Conservation (phyloP, 2,329 filamentous ascomycete genomes). For the Aspergillus tamarii region DNA sequence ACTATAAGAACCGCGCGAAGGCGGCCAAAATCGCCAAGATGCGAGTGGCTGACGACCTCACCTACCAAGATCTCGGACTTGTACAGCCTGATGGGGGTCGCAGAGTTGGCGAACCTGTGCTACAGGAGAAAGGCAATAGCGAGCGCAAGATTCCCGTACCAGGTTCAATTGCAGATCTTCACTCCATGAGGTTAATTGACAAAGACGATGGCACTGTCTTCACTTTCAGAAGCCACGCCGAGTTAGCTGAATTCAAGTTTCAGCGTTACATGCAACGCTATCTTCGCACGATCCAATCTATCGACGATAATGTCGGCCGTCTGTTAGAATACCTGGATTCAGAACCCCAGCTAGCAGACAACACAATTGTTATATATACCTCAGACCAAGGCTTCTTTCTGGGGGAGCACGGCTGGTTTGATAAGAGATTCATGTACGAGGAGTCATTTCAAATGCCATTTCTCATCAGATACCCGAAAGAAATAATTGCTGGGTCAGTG, state of each 20-base stretch:
- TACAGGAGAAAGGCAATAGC: slow-evolving; percentile 38
- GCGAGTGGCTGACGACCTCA: slow-evolving; percentile 54
- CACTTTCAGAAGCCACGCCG: background rate
- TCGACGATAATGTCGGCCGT: slow-evolving; percentile 47
- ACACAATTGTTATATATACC: slow-evolving; percentile 59
- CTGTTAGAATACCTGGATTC: background rate
- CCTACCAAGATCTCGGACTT: slow-evolving; percentile 56
- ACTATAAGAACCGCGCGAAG: slow-evolving; percentile 58
- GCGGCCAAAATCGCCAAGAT: slow-evolving; percentile 57
- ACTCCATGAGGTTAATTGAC: background rate
- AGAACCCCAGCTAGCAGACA: slow-evolving; percentile 27
- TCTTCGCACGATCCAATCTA: slow-evolving; percentile 54
- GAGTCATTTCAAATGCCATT: slow-evolving; percentile 62
- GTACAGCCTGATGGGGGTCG: slow-evolving; percentile 55
- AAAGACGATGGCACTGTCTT: background rate
- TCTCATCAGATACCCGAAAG: slow-evolving; percentile 50
- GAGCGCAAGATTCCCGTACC: background rate
- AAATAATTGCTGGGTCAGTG: slow-evolving; percentile 41
- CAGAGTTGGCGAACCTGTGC: slow-evolving; percentile 3
- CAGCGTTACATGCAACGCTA: slow-evolving; percentile 62
- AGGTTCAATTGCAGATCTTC: background rate
- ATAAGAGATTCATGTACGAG: slow-evolving; percentile 63
- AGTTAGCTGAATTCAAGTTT: slow-evolving; percentile 59
- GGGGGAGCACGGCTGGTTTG: slow-evolving; percentile 60
- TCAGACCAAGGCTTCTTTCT: slow-evolving; percentile 62